These are phyloP conservation scores for Apophysomyces variabilis DNA, from an alignment of 371 early-diverging fungal genomes.

Conservation along the genomic window DNA sequence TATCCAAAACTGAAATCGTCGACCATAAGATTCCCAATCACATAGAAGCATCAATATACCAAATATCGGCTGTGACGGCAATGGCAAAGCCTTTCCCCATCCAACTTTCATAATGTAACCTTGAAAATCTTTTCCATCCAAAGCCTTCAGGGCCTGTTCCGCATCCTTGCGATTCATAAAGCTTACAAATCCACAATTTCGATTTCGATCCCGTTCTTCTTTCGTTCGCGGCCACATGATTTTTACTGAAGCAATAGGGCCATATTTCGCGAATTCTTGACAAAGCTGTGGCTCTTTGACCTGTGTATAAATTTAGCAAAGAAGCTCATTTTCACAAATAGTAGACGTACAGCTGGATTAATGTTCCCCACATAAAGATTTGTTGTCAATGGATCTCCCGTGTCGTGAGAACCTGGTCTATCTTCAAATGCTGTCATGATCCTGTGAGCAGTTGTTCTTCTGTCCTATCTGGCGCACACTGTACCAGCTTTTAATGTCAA, in stretches of 20 bases:
- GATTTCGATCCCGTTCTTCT: conserved; percentile 79
- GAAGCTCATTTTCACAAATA: not conserved
- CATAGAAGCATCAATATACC: conserved; percentile 44
- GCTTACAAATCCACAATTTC: conserved; percentile 89
- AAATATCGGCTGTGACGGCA: conserved; percentile 82
- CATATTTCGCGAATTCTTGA: conserved; percentile 78
- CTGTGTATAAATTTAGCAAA: conserved; percentile 15
- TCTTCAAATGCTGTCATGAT: conserved; percentile 41
- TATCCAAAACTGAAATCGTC: conserved; percentile 36
- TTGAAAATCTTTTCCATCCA: conserved; percentile 76
- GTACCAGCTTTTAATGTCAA: conserved; percentile 44
- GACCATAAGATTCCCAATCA: not conserved
- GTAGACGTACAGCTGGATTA: conserved; percentile 48
- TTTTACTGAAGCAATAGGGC: conserved; percentile 92
- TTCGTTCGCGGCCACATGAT: conserved; percentile 95
- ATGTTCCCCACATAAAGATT: conserved; percentile 92
- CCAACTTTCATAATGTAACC: conserved; percentile 75
- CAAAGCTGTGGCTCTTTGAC: conserved; percentile 76
- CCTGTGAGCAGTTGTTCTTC: conserved; percentile 1
- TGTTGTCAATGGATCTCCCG: conserved; percentile 81
- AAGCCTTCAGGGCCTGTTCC: conserved; percentile 66
- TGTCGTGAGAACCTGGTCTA: conserved; percentile 67
- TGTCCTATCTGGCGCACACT: not conserved
- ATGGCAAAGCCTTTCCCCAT: conserved; percentile 89
- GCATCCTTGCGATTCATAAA: conserved; percentile 87